These are phyloP conservation scores for Rhynchosporium graminicola DNA, from an alignment of 2,329 filamentous ascomycete genomes.

Conservation along the genomic window DNA sequence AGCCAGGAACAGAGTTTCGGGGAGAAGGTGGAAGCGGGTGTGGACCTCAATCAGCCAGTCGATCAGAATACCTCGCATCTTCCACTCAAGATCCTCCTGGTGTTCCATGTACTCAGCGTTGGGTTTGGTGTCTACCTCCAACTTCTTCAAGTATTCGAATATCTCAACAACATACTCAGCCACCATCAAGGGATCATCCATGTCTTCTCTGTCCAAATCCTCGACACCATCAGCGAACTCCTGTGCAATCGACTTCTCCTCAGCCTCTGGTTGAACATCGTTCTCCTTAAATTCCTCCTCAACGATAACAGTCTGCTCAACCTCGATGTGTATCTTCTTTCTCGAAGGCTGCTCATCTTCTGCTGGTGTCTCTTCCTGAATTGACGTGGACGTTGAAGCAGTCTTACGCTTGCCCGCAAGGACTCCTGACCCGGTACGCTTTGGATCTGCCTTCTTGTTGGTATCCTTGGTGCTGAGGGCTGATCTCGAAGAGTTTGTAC, in stretches of 20 bases:
- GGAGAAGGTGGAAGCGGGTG: slow-evolving; percentile 91
- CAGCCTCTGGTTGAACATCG: slow-evolving; percentile 38
- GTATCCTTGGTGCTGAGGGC: slow-evolving; percentile 65
- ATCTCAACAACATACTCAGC: slow-evolving; percentile 97
- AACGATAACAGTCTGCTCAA: slow-evolving; percentile 48
- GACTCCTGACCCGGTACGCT: slow-evolving; percentile 73
- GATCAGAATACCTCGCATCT: slow-evolving; percentile 94
- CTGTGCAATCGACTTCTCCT: slow-evolving; percentile 35
- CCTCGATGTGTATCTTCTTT: slow-evolving; percentile 63
- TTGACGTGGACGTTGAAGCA: slow-evolving; percentile 54
- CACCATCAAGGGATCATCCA: slow-evolving; percentile 95
- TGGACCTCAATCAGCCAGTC: slow-evolving; percentile 99
- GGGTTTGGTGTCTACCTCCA: slow-evolving; percentile 78
- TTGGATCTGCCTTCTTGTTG: slow-evolving; percentile 67
- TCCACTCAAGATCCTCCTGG: slow-evolving; percentile 96
- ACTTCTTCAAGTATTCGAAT: slow-evolving; percentile 89
- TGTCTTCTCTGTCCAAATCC: slow-evolving; percentile 81
- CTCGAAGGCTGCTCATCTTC: slow-evolving; percentile 69
- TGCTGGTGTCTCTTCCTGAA: slow-evolving; percentile 60
- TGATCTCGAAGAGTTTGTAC: slow-evolving; percentile 59
- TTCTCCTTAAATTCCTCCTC: slow-evolving; percentile 43
- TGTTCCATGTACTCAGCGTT: slow-evolving; percentile 95
- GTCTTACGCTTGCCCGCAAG: slow-evolving; percentile 70
- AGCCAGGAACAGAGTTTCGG: slow-evolving; percentile 93
- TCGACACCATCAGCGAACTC: slow-evolving; percentile 48